Conservation (phyloP, 169 alveolate species). For the Toxoplasma gondii region DNA sequence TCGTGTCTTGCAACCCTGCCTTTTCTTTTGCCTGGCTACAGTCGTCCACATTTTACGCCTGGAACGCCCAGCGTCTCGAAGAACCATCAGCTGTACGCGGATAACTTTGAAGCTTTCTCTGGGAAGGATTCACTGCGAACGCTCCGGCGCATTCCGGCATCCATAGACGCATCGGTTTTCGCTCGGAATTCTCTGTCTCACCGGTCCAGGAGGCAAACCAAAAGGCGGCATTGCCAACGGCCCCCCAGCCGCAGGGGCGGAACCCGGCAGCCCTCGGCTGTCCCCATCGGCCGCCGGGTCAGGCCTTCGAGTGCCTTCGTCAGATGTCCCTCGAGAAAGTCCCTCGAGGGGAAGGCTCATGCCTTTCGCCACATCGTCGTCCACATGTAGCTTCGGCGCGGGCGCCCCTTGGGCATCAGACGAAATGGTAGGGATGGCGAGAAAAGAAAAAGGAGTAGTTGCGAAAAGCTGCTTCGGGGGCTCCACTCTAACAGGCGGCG, state of each 20-base stretch:
- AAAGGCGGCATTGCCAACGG: not conserved
- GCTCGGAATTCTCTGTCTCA: not conserved
- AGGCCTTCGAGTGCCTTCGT: not conserved
- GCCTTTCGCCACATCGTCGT: not conserved
- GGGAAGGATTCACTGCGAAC: too few relatives aligned
- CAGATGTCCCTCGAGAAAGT: not conserved
- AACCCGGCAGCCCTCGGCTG: not conserved
- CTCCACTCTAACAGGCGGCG: slow-evolving; percentile 6
- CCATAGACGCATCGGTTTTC: not conserved
- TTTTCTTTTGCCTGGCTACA: too few relatives aligned
- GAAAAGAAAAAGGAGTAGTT: not conserved
- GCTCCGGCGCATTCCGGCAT: too few relatives aligned
- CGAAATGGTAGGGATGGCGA: not conserved
- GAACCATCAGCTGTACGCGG: too few relatives aligned
- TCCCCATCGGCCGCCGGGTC: not conserved
- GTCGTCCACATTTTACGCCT: too few relatives aligned
- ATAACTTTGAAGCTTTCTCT: too few relatives aligned
- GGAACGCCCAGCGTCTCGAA: too few relatives aligned
- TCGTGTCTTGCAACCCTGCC: too few relatives aligned
- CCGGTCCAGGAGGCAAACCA: not conserved
- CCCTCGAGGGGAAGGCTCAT: not conserved
- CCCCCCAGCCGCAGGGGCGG: not conserved
- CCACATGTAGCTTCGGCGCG: not conserved
- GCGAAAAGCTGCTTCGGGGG: slow-evolving; percentile 27
- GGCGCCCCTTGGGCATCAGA: not conserved